Conservation (phyloP, 2,329 filamentous ascomycete species). For the Trichoderma gracile region DNA sequence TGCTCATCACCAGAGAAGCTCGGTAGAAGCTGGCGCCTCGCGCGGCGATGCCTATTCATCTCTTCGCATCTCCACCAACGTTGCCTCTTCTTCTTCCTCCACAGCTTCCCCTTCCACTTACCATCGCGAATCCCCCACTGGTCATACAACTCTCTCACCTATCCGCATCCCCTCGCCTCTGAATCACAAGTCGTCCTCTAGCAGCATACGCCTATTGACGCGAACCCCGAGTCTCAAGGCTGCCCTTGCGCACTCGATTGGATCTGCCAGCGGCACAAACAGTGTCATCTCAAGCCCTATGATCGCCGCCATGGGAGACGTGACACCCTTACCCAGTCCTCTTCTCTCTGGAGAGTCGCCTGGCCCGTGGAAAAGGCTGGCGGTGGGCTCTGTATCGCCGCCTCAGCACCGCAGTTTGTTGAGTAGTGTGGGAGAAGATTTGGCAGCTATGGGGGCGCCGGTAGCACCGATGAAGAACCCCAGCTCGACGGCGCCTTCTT, state of each 20-base stretch:
- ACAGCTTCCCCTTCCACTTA: conserved; percentile 30
- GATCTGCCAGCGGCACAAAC: conserved; percentile 57
- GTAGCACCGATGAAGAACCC: conserved; percentile 56
- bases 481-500: conserved; percentile 51
- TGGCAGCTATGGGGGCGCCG: conserved; percentile 52
- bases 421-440: conserved; percentile 34
- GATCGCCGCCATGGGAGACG: conserved; percentile 72
- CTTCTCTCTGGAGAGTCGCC: conserved; percentile 65
- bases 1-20: neutral
- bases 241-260: conserved; percentile 46
- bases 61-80: conserved; percentile 45
- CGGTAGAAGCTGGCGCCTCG: conserved; percentile 7
- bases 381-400: conserved; percentile 49
- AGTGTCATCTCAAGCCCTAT: conserved; percentile 72
- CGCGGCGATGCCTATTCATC: conserved; percentile 29
- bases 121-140: conserved; percentile 41
- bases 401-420: conserved; percentile 33
- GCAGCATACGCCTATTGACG: conserved; percentile 51
- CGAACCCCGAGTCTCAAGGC: conserved; percentile 64
- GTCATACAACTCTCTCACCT: conserved; percentile 38
- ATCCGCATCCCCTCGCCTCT: conserved; percentile 34
- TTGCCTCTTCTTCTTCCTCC: conserved; percentile 28
- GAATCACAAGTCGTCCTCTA: conserved; percentile 36
- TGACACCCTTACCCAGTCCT: conserved; percentile 78
- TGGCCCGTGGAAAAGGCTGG: conserved; percentile 63